phyloP scores from a whole-genome alignment of 257 asterid species.

The Solanum sparsipilum region DNA sequence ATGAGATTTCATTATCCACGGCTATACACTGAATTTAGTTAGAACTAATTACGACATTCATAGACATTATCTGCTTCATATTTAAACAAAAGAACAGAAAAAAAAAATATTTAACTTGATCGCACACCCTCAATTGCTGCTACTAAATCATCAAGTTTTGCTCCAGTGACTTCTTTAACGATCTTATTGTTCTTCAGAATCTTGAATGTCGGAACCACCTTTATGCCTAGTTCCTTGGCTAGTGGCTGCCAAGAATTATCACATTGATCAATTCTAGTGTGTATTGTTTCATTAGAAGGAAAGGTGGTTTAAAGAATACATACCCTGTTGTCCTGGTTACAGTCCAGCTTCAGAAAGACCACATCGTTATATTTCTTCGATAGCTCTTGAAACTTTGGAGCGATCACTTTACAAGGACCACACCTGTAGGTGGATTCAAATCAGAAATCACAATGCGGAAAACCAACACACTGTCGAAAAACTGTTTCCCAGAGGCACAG shows the following conservation, averaged over 20 bases:
- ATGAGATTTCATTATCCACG: not conserved
- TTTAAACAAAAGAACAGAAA: constrained; percentile 12
- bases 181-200: constrained; percentile 53
- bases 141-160: constrained; percentile 63
- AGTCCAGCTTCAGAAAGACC: constrained; percentile 84
- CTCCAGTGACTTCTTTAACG: constrained; percentile 76
- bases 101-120: constrained; percentile 12
- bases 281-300: not conserved
- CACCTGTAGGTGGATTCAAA: constrained; percentile 52
- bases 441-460: not conserved
- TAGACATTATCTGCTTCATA: constrained; percentile 4
- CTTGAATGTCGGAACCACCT: constrained; percentile 94
- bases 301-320: not conserved
- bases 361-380: constrained; percentile 57
- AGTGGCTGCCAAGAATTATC: constrained; percentile 36
- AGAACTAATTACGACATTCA: not conserved
- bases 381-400: constrained; percentile 60
- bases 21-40: constrained; percentile 1
- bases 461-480: not conserved
- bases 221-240: constrained; percentile 84
- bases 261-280: not conserved
- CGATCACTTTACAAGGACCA: constrained; percentile 88
- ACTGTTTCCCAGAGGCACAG: not conserved
- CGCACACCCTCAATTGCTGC: constrained; percentile 51
- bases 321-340: constrained; percentile 88